A percentile compares a stretch with the other conserved stretches of the same genome.
Evolutionary conservation across 176 grass and related monocot genomes (phyloP).

Genomic region (Puya raimondii): DNA sequence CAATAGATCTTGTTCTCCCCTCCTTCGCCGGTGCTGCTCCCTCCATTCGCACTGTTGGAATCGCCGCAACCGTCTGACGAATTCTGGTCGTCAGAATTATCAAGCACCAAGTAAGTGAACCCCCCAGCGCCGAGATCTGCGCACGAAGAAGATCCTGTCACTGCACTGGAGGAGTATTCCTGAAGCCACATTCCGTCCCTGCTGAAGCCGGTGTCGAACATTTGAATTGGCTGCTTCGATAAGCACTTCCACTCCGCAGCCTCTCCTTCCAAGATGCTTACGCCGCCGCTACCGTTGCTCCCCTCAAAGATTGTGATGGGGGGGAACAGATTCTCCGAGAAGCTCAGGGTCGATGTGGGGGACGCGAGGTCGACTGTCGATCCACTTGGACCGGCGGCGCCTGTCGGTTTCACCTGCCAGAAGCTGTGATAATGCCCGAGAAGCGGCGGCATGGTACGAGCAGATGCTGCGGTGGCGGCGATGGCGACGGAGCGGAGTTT

Average conservation of each 20-base stretch:
- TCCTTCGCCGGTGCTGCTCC: slow-evolving; percentile 2
- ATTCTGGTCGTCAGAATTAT: slow-evolving; percentile 24
- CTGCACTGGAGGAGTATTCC: neutral
- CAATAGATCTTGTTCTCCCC: slow-evolving; percentile 56
- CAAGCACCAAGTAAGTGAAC: slow-evolving; percentile 43
- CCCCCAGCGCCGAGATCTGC: slow-evolving; percentile 22
- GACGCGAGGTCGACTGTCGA: slow-evolving; percentile 26
- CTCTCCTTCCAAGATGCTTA: neutral
- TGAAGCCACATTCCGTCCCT: neutral
- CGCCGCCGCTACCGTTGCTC: slow-evolving; percentile 21
- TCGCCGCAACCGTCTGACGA: slow-evolving; percentile 7
- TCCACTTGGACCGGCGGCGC: neutral
- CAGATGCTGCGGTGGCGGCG: neutral
- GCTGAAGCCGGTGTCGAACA: neutral
- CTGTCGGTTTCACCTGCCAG: neutral
- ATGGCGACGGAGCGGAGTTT: slow-evolving; percentile 9
- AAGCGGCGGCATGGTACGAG: neutral
- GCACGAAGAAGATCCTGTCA: neutral
- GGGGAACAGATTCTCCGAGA: slow-evolving; percentile 40
- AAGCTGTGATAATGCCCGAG: neutral
- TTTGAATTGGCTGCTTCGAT: neutral
- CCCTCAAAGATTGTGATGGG: slow-evolving; percentile 22
- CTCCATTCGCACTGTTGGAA: slow-evolving; percentile 3
- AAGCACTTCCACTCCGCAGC: neutral
- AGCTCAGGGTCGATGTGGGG: slow-evolving; percentile 57